Conservation (phyloP, 2,329 filamentous ascomycete species). For the Diplocarpon mali region DNA sequence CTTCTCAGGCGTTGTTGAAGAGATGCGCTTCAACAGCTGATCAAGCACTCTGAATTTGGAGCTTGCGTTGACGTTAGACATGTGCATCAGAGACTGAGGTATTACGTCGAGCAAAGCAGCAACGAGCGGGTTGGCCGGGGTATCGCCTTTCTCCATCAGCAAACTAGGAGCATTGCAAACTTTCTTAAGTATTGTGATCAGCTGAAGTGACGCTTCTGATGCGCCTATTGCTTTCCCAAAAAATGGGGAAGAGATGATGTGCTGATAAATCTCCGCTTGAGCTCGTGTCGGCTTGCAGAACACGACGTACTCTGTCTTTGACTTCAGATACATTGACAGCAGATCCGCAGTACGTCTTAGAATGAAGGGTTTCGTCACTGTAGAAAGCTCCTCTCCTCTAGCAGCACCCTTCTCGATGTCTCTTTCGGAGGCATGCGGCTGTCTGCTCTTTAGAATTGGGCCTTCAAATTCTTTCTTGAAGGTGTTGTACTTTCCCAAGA, state of each 20-base stretch:
- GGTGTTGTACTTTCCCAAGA: conserved; percentile 84
- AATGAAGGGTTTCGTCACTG: conserved; percentile 85
- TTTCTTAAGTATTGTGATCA: conserved; percentile 65
- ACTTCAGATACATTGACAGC: conserved; percentile 76
- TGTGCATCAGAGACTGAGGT: conserved; percentile 40
- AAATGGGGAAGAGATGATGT: conserved; percentile 51
- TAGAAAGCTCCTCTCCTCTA: conserved; percentile 75
- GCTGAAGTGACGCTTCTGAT: conserved; percentile 50
- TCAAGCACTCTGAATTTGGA: conserved; percentile 59
- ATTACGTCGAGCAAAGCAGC: conserved; percentile 40
- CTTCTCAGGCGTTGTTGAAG: conserved; percentile 52
- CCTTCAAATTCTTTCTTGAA: conserved; percentile 95
- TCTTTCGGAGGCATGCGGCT: conserved; percentile 43
- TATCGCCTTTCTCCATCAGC: conserved; percentile 37
- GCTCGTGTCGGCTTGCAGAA: conserved; percentile 85
- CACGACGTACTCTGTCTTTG: conserved; percentile 91
- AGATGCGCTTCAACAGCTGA: conserved; percentile 49
- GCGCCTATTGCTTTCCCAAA: conserved; percentile 52
- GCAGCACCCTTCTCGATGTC: conserved; percentile 60
- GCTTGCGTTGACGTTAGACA: conserved; percentile 45
- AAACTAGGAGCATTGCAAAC: conserved; percentile 61
- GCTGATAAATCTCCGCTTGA: conserved; percentile 77
- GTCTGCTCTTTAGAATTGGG: conserved; percentile 63
- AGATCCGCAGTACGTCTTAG: conserved; percentile 83
- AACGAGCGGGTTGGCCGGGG: conserved; percentile 25